phyloP scores from a whole-genome alignment of 75 land plant species.

The Azolla pinnata region DNA sequence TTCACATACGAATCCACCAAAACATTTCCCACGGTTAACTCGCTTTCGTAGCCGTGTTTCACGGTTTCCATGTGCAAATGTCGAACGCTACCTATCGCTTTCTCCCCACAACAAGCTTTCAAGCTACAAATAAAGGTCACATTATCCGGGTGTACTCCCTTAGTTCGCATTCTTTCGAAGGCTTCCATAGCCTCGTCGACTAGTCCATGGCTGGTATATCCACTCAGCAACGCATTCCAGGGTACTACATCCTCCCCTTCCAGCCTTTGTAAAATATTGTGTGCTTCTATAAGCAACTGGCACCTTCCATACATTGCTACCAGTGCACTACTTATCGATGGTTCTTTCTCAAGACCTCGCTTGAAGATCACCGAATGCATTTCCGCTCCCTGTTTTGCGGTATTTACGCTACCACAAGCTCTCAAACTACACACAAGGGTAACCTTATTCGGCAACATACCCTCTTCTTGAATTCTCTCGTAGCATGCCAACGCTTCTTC shows the following conservation, averaged over 20 bases:
- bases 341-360: not conserved
- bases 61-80: constrained; percentile 1
- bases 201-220: constrained; percentile 26
- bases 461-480: constrained; percentile 16
- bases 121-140: constrained; percentile 34
- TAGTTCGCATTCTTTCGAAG: constrained; percentile 20
- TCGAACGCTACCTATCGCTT: constrained; percentile 18
- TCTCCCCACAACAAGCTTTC: constrained; percentile 26
- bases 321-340: constrained; percentile 27
- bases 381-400: constrained; percentile 19
- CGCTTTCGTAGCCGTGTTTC: constrained; percentile 5
- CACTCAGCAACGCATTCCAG: constrained; percentile 41
- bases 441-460: constrained; percentile 18
- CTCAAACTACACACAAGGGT: constrained; percentile 12
- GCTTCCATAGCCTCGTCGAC: constrained; percentile 14
- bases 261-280: constrained; percentile 26
- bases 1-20: constrained; percentile 16
- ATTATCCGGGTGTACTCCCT: constrained; percentile 23
- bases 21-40: constrained; percentile 7
- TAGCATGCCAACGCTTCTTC: constrained; percentile 14
- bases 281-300: constrained; percentile 25
- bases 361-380: constrained; percentile 16
- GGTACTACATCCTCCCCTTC: constrained; percentile 15
- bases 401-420: constrained; percentile 25
- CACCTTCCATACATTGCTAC: constrained; percentile 46